Conservation (phyloP, 2,329 filamentous ascomycete genomes). For the Pseudogymnoascus verrucosus region DNA sequence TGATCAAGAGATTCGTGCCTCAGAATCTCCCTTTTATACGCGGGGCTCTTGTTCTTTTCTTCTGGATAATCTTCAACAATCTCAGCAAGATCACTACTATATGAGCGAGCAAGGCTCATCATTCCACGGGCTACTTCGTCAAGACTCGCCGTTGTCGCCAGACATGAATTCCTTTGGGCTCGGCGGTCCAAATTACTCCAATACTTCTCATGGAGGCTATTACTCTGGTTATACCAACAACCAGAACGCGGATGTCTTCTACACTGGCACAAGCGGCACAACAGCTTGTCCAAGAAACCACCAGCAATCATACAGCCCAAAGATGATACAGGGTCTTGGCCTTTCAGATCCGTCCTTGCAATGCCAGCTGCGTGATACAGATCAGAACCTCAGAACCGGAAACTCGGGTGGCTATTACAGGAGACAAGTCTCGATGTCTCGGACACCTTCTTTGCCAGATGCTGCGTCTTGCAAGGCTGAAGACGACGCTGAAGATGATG, state of each 20-base stretch:
- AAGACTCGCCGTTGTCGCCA: not conserved
- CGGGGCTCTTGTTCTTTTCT: not conserved
- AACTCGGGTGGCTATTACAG: not conserved
- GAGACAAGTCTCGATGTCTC: conserved; percentile 8
- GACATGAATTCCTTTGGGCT: not conserved
- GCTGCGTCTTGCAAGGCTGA: conserved; percentile 18
- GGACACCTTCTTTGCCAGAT: conserved; percentile 12
- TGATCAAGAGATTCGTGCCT: not conserved
- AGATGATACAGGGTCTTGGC: not conserved
- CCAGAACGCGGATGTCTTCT: not conserved
- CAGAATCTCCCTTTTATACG: conserved; percentile 4
- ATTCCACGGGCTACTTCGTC: not conserved
- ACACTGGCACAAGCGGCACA: not conserved
- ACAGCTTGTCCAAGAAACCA: not conserved
- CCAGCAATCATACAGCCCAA: conserved; percentile 5
- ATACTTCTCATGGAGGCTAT: not conserved
- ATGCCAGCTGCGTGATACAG: not conserved
- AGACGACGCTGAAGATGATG: conserved; percentile 23
- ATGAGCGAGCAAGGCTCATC: not conserved
- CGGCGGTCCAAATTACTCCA: not conserved
- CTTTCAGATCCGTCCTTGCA: conserved; percentile 1
- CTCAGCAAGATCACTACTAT: not conserved
- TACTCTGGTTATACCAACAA: not conserved
- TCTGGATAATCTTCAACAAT: not conserved
- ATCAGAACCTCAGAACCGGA: not conserved